phyloP scores from a whole-genome alignment of 345 rosid species.

The Combretum micranthum region DNA sequence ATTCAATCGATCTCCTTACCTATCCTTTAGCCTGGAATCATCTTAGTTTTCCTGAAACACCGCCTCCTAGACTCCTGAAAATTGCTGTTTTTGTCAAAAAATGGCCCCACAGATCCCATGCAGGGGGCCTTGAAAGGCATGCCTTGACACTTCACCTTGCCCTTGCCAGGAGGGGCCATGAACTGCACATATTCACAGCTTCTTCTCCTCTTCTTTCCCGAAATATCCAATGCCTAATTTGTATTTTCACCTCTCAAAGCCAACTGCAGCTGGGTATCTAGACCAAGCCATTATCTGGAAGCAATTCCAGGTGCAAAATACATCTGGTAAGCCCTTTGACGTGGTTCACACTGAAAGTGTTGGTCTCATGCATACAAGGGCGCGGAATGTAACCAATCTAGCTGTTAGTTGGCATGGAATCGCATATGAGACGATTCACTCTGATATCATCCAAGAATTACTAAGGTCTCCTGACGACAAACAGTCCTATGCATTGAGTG shows the following conservation, averaged over 20 bases:
- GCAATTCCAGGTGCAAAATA: constrained; percentile 38
- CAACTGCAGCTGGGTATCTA: constrained; percentile 47
- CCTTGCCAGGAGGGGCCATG: constrained; percentile 54
- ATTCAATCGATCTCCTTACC: constrained; percentile 46
- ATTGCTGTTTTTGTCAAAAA: constrained; percentile 64
- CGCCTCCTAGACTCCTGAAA: constrained; percentile 44
- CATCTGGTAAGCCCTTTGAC: constrained; percentile 28
- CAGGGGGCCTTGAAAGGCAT: constrained; percentile 79
- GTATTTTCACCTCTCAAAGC: constrained; percentile 16
- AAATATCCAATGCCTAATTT: constrained; percentile 47
- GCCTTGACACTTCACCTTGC: constrained; percentile 52
- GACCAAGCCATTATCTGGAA: constrained; percentile 48
- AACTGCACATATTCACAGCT: constrained; percentile 63
- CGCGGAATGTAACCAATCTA: constrained; percentile 35
- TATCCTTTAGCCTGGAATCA: constrained; percentile 72
- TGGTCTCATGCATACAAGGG: constrained; percentile 58
- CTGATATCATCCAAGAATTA: constrained; percentile 58
- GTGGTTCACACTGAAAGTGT: constrained; percentile 72
- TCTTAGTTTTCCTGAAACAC: constrained; percentile 36
- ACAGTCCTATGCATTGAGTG: constrained; percentile 31
- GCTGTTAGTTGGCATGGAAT: constrained; percentile 83
- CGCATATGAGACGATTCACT: constrained; percentile 74
- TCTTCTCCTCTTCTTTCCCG: constrained; percentile 39
- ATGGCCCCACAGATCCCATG: constrained; percentile 59
- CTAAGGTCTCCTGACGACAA: constrained; percentile 20